Evolutionary conservation across 768 basidiomycete species (phyloP), one percentile per base, ranked within the genome.

Genomic region (Rhodotorula sphaerocarpa): DNA sequence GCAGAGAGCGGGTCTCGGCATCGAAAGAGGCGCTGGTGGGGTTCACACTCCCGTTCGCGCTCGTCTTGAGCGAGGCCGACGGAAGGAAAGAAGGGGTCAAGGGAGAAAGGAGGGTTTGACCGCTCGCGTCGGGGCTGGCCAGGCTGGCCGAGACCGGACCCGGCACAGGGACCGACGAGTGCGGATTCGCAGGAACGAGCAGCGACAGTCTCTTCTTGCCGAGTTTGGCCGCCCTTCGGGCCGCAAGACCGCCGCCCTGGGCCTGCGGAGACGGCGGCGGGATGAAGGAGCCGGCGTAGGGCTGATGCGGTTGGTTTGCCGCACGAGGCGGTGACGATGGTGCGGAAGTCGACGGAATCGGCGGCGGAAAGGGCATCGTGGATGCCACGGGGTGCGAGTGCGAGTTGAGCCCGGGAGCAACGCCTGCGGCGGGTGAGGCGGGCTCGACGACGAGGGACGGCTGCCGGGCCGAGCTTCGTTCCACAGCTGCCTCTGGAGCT

Each of bases 191-290:
- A 16, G 71, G 70, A 9, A 73, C 72, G 47, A 64, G 55, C 42
- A 73, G 70, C 23, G 69, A 71, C n/a, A 73, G 67, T 14, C 59
- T 52, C 56, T 73, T 73, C 55, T 67, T 69, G 60, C 71, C 71
- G 18, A 67, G 61, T 28, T 52, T 59, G 27, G 63, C 63, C 30
- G 63, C 50, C 21, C 70, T 57, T 1, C 66, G 53, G 4, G 61
- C 63, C 7, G 62, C 63, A 31, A 70, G 56, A 7, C 67, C 65
- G 12, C 60, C 52, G 46, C 57, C 65, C 14, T 46, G 46, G 18
- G 59, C 50, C 23, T 15, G 3, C 4, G 36, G 25, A 4, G 50
- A 14, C 0, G 55, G 41, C 3, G 42, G 57, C 5, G 48, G 52
- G 20, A 46, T 42, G 34, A 59, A 59, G 5, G 61, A 56, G 3